Base-by-base conservation (phyloP, 2,329 filamentous ascomycete species). In the Alternaria gansuensis region DNA sequence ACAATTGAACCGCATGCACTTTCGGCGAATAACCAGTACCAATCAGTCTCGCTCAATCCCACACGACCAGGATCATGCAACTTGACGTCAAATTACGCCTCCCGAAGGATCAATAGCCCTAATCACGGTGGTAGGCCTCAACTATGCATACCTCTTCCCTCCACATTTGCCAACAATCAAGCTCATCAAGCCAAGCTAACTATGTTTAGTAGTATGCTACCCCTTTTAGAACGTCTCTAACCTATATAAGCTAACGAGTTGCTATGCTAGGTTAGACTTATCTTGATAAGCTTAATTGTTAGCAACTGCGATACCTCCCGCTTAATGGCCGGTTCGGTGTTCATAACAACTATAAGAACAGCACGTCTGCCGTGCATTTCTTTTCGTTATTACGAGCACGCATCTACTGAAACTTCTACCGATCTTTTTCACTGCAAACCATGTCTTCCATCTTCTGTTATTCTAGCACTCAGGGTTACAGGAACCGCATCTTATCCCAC, bases 361-460 rank as follows among this genome's bases (percentile, higher is more conserved):
- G n/a, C 36, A 26, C 26, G n/a, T 33, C 7, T 13, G 39, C 1
- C 11, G 2, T 6, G 4, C 5, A 21, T 28, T 5, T 44, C 17
- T 10, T 44, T 21, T 5, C 14, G 5, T 26, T 9, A 10, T n/a
- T 29, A 45, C 26, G 8, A 29, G 13, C 36, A 31, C 3, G n/a
- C 41, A 6, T 29, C 8, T n/a, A 21, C 11, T 4, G 2, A 2
- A 29, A 31, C 26, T 11, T 11, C 3, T 21, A 13, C 7, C 7
- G n/a, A 39, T 21, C n/a, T 6, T 5, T 44, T 4, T 13, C 8
- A 17, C 4, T 28, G 10, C 43, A 28, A 65, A 23, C 10, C 3
- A 70, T 71, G 67, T 36, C 59, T 34, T 50, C 63, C 6, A 43
- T 71, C 14, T 71, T 72, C 57, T 73, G 68, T 48, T 72, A 66